A percentile compares a stretch with the other conserved stretches of the same genome.
phyloP scores from a whole-genome alignment of 176 grass and related monocot species.

The Cocos nucifera region DNA sequence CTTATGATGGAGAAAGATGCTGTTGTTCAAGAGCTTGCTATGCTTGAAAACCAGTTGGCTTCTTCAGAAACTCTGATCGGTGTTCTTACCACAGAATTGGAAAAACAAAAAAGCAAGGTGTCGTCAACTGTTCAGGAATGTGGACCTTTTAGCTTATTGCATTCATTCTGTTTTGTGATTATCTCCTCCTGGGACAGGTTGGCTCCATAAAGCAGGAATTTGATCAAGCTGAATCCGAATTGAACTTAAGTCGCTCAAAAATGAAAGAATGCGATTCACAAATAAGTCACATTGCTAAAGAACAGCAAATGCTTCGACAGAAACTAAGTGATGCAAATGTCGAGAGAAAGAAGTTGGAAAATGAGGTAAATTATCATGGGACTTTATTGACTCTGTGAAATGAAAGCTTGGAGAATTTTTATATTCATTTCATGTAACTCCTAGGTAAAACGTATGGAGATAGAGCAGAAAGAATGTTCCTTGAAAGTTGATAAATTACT shows the following conservation, averaged over 20 bases:
- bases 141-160: not conserved
- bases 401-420: constrained; percentile 2
- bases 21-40: constrained; percentile 62
- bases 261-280: constrained; percentile 88
- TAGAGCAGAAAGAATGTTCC: constrained; percentile 94
- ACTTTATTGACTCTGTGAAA: constrained; percentile 11
- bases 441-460: constrained; percentile 90
- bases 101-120: constrained; percentile 60
- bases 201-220: constrained; percentile 59
- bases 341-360: constrained; percentile 90
- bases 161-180: constrained; percentile 15
- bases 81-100: constrained; percentile 47
- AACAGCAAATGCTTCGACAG: constrained; percentile 75
- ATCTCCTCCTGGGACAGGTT: constrained; percentile 29
- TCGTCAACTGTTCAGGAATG: too few species aligned
- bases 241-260: constrained; percentile 58
- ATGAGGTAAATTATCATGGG: constrained; percentile 55
- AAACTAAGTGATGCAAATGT: constrained; percentile 65
- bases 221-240: constrained; percentile 71
- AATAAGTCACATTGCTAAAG: constrained; percentile 51
- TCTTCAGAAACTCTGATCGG: constrained; percentile 72
- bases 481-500: constrained; percentile 74
- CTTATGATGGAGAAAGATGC: constrained; percentile 97
- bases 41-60: constrained; percentile 61
- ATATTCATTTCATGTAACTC: constrained; percentile 3